Evolutionary conservation across 345 rosid genomes (phyloP), one percentile per base, ranked within the genome.

Genomic region (Eucalyptus brandiana): DNA sequence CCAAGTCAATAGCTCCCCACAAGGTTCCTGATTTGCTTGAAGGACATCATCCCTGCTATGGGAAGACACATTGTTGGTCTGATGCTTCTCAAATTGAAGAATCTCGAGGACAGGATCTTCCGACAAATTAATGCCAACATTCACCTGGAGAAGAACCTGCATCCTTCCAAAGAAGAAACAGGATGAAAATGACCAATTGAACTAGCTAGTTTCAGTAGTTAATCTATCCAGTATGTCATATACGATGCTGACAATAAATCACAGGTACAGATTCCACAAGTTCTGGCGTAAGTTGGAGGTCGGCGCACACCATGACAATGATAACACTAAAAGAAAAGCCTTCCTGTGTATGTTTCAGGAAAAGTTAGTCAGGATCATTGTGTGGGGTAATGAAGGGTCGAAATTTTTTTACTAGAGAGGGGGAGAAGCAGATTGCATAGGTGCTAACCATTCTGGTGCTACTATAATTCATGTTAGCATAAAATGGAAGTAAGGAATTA

Each of bases 111-210:
- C 90, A 45, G 99, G 99, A 88, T 98, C 96, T 94, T 91, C 95
- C 80, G 93, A 93, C 91, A 90, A 93, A 92, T 95, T 94, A 85
- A 95, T 94, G 88, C 94, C 95, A 89, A 98, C 94, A 95, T 95
- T 96, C 91, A 98, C 97, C 93, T 94, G 96, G 94, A 98, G 92
- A 88, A 94, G 93, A 88, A 97, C 97, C 99, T 96, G 99, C 97
- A 98, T 94, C 97, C 98, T 95, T 97, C 97, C 99, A 96, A 95
- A 95, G 89, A 98, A 96, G 90, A 93, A 88, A 92, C 89, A 72
- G 92, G 89, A 91, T 92, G 95, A 94, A 93, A 93, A 95, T 93
- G 95, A 89, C 93, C 83, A 65, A 49, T 53, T 54, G 69, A 80
- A 87, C 58, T 65, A 24, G 86, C 44, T 76, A 30, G 53, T 32